Evolutionary conservation across 2,329 filamentous ascomycete genomes (phyloP).

Genomic region (Orbilia javanica): DNA sequence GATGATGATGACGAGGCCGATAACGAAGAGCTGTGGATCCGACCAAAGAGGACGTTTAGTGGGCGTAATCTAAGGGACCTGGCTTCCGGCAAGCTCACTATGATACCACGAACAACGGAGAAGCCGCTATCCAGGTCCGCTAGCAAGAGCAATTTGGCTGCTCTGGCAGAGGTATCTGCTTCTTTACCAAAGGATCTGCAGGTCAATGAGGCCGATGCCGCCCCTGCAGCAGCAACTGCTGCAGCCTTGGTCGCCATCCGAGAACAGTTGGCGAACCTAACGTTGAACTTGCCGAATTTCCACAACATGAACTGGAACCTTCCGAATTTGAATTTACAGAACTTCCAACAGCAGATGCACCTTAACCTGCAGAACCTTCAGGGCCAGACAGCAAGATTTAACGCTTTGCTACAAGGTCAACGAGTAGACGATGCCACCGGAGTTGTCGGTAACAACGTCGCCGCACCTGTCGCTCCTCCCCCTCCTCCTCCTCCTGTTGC

Average conservation of each 20-base stretch:
- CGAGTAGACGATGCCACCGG: neutral
- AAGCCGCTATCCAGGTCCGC: slow-evolving; percentile 45
- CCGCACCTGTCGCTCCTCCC: neutral
- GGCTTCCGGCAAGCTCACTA: slow-evolving; percentile 45
- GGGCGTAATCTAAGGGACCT: slow-evolving; percentile 59
- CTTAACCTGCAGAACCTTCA: slow-evolving; percentile 49
- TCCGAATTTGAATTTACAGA: slow-evolving; percentile 74
- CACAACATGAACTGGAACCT: slow-evolving; percentile 72
- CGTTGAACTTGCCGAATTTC: slow-evolving; percentile 82
- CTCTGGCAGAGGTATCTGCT: slow-evolving; percentile 61
- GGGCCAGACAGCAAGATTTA: slow-evolving; percentile 53
- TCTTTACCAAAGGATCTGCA: slow-evolving; percentile 56
- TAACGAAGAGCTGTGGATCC: slow-evolving; percentile 64
- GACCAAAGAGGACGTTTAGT: slow-evolving; percentile 63
- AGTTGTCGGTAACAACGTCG: slow-evolving; percentile 3
- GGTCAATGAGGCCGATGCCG: slow-evolving; percentile 63
- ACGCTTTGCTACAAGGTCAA: slow-evolving; percentile 44
- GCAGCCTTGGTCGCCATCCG: slow-evolving; percentile 72
- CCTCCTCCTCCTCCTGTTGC: slow-evolving; percentile 59
- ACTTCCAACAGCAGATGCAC: slow-evolving; percentile 71
- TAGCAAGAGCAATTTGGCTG: slow-evolving; percentile 63
- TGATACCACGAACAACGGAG: slow-evolving; percentile 48
- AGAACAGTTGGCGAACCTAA: slow-evolving; percentile 78
- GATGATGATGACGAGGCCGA: slow-evolving; percentile 64
- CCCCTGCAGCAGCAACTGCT: slow-evolving; percentile 74